Percentiles rank a stretch among this genome's conserved stretches.
These are phyloP conservation scores for Eucalyptus brandiana DNA, from an alignment of 345 rosid genomes.

Conservation along the genomic window DNA sequence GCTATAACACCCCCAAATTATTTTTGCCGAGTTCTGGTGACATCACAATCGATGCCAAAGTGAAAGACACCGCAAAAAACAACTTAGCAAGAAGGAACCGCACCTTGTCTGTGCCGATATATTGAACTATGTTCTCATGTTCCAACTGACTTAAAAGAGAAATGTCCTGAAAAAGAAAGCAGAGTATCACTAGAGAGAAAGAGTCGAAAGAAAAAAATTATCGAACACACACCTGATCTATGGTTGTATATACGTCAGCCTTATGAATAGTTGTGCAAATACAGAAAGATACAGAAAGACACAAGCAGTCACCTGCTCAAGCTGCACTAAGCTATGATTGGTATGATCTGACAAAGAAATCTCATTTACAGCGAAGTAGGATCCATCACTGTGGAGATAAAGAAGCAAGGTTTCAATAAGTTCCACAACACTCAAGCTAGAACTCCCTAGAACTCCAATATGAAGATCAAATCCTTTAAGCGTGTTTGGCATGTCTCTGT, in stretches of 20 bases:
- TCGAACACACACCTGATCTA: neutral
- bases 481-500: too few species aligned
- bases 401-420: too few species aligned
- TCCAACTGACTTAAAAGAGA: slow-evolving; percentile 57
- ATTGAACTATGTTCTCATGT: slow-evolving; percentile 79
- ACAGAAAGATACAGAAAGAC: too few species aligned
- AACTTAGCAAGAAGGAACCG: neutral
- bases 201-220: neutral
- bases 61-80: neutral
- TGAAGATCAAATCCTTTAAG: too few species aligned
- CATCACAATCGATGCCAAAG: neutral
- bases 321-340: too few species aligned
- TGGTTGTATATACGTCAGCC: neutral
- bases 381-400: too few species aligned
- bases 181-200: neutral
- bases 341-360: too few species aligned
- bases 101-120: slow-evolving; percentile 71
- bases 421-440: too few species aligned
- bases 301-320: too few species aligned
- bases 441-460: too few species aligned
- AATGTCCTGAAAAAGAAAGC: slow-evolving; percentile 55
- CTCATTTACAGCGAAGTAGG: too few species aligned
- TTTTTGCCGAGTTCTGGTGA: neutral
- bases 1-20: neutral
- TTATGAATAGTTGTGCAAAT: too few species aligned